Conservation (phyloP, 2,329 filamentous ascomycete genomes). For the Juglanconis juglandina region DNA sequence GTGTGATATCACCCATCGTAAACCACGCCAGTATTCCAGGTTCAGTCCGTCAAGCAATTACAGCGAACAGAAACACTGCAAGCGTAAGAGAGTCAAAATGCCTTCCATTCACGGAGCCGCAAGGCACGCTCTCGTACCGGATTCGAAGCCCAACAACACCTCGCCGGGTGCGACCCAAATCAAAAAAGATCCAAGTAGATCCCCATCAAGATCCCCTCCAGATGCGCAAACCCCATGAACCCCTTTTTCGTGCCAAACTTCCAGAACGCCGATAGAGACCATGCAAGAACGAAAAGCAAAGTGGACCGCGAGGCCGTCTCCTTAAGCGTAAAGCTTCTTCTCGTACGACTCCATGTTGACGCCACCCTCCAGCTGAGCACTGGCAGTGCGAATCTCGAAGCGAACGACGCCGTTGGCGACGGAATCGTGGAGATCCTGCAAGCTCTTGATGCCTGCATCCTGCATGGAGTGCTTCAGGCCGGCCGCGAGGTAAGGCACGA, state of each 20-base stretch:
- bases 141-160: background rate
- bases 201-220: background rate
- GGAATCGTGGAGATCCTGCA: constrained; percentile 71
- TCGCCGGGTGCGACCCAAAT: background rate
- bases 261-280: constrained; percentile 14
- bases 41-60: background rate
- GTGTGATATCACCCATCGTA: too few species aligned
- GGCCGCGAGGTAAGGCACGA: constrained; percentile 90
- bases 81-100: background rate
- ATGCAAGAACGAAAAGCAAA: constrained; percentile 3
- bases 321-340: constrained; percentile 96
- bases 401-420: constrained; percentile 74
- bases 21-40: too few species aligned
- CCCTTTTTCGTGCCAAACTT: constrained; percentile 5
- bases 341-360: constrained; percentile 99
- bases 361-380: constrained; percentile 92
- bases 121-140: background rate
- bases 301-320: background rate
- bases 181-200: background rate
- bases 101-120: background rate
- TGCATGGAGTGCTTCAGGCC: constrained; percentile 97
- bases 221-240: constrained; percentile 5
- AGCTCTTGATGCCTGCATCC: constrained; percentile 83
- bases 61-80: background rate
- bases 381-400: constrained; percentile 92